These are phyloP conservation scores for Suillus discolor DNA, from an alignment of 768 basidiomycete genomes.

Conservation along the genomic window DNA sequence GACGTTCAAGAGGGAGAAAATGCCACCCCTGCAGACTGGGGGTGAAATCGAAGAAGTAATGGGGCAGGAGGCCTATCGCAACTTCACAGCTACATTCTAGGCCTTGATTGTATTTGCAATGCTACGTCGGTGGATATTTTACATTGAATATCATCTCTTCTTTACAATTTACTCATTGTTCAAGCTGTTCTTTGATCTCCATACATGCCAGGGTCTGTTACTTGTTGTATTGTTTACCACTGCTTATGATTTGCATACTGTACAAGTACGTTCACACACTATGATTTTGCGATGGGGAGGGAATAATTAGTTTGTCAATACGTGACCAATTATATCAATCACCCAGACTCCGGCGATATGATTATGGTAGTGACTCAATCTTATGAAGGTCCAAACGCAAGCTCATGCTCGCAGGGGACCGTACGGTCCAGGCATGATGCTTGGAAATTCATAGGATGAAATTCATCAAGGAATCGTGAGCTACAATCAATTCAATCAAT, in stretches of 20 bases:
- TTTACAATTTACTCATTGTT: background rate
- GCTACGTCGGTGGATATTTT: background rate
- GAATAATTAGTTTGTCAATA: background rate
- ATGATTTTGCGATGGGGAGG: background rate
- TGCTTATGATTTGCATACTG: background rate
- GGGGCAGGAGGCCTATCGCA: slow-evolving; percentile 52
- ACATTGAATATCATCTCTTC: background rate
- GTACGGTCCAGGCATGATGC: background rate
- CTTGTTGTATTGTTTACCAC: background rate
- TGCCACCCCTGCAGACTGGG: slow-evolving; percentile 24
- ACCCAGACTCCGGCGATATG: background rate
- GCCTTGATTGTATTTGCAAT: background rate
- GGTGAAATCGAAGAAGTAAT: slow-evolving; percentile 45
- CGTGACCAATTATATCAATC: background rate
- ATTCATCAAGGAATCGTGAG: slow-evolving; percentile 4
- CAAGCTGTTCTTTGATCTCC: background rate
- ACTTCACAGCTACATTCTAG: slow-evolving; percentile 60
- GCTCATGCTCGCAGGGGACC: background rate
- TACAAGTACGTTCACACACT: background rate
- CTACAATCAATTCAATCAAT: slow-evolving; percentile 10
- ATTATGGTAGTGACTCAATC: background rate
- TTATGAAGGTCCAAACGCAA: background rate
- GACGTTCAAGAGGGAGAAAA: slow-evolving; percentile 46
- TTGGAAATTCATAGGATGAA: background rate
- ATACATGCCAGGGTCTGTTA: background rate